Evolutionary conservation across 2,329 filamentous ascomycete species (phyloP).

Genomic region (Aspergillus phoenicis): DNA sequence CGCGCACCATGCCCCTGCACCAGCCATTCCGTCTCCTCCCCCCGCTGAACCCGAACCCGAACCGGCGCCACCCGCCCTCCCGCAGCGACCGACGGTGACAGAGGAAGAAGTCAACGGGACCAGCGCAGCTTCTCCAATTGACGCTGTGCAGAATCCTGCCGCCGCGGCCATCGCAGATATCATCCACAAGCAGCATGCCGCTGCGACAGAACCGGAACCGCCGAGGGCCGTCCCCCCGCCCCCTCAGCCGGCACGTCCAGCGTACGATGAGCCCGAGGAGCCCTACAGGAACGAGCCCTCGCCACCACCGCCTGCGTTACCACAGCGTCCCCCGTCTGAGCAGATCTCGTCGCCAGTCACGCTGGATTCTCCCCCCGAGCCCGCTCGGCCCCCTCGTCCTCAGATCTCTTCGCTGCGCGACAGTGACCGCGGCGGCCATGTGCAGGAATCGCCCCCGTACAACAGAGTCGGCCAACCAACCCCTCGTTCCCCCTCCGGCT

Average conservation of each 20-base stretch:
- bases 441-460: conserved; percentile 59
- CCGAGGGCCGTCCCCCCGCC: conserved; percentile 37
- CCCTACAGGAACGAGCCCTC: conserved; percentile 51
- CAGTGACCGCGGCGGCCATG: conserved; percentile 39
- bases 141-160: conserved; percentile 52
- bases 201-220: conserved; percentile 31
- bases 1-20: conserved; percentile 48
- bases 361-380: conserved; percentile 59
- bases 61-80: conserved; percentile 45
- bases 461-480: conserved; percentile 55
- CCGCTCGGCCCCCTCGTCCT: conserved; percentile 48
- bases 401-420: conserved; percentile 42
- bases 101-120: conserved; percentile 32
- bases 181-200: conserved; percentile 44
- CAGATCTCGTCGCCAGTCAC: conserved; percentile 60
- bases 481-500: conserved; percentile 71
- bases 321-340: conserved; percentile 63
- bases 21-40: conserved; percentile 25
- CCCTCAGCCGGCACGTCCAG: conserved; percentile 47
- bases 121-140: conserved; percentile 41
- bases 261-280: conserved; percentile 67
- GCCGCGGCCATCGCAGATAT: conserved; percentile 60
- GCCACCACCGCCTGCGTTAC: conserved; percentile 60
- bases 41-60: conserved; percentile 27
- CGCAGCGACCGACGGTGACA: conserved; percentile 31